Evolutionary conservation across 1,284 basidiomycete species (phyloP), one percentile per base, ranked within the genome.

Genomic region (Taiwanofungus camphoratus): DNA sequence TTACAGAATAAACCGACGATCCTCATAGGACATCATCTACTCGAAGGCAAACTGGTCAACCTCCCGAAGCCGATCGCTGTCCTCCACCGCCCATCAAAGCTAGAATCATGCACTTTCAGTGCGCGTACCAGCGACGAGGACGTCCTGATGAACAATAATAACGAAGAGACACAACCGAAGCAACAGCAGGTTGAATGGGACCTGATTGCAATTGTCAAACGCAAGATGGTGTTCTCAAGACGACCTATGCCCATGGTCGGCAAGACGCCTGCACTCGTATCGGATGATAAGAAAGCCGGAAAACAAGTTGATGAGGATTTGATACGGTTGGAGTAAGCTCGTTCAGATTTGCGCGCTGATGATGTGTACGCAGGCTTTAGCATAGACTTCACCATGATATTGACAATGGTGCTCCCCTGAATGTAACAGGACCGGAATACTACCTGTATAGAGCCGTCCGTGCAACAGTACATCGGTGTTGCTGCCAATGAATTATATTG

Each of bases 21-120:
- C 4, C 68, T 76, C 48, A 85, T 96, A 44, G 92, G 92, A 5
- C 84, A 94, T 62, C 89, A 96, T 58, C 69, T 92, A 13, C 77
- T 96, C 1, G 92, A 96, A 59, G 92, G 92, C 36, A 91, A 88
- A 58, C 72, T 95, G 44, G 74, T 81, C 27, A 74, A 69, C 32
- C 71, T 96, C 8, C 63, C 82, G 1, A 91, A 87, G 57, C 89
- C 90, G 0, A 73, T 89, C 34, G 91, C 83, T 1, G 75, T 92
- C 36, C 65, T 89, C 12, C 68, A 71, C 48, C 70, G 74, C 34
- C 36, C 34, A 20, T 24, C 39, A 30, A 26, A 40, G 6, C 32
- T 33, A n/a, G 7, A 31, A n/a, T 13, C 11, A 36, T 27, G n/a
- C 12, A 31, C 44, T 16, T 36, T 34, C 8, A 50, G 52, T 16